These are phyloP conservation scores for Pythium coloratum DNA, from an alignment of 352 stramenopile species.

Conservation along the genomic window DNA sequence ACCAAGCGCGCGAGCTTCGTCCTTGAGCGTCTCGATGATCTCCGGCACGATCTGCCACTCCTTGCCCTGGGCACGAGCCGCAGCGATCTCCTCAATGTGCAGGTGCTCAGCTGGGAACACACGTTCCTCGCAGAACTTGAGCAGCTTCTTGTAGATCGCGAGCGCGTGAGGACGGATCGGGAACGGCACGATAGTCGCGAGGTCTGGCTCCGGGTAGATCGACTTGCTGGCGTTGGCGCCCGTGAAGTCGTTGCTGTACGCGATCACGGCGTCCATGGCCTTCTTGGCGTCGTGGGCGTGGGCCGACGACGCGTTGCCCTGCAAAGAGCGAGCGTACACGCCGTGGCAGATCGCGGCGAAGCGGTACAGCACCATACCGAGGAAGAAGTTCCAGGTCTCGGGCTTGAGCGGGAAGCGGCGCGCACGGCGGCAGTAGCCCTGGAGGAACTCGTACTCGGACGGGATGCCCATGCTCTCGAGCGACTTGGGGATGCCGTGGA, in stretches of 20 bases:
- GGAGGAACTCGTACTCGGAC: conserved; percentile 53
- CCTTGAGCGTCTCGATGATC: conserved; percentile 91
- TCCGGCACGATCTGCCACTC: conserved; percentile 86
- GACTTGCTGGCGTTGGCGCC: conserved; percentile 27
- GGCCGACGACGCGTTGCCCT: conserved; percentile 80
- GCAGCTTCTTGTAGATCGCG: conserved; percentile 81
- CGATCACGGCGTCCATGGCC: conserved; percentile 65
- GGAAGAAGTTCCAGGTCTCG: conserved; percentile 74
- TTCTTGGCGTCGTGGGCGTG: conserved; percentile 68
- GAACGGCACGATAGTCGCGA: conserved; percentile 65
- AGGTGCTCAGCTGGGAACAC: conserved; percentile 91
- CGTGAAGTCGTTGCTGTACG: conserved; percentile 41
- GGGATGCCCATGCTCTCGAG: conserved; percentile 68
- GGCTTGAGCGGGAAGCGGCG: conserved; percentile 49
- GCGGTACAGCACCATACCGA: conserved; percentile 71
- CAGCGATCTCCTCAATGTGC: conserved; percentile 73
- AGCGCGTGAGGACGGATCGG: conserved; percentile 76
- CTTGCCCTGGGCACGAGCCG: conserved; percentile 47
- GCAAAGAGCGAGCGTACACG: conserved; percentile 69
- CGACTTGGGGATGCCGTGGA: conserved; percentile 31
- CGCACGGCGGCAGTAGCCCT: conserved; percentile 60
- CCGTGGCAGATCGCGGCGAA: conserved; percentile 81
- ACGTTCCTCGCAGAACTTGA: conserved; percentile 86
- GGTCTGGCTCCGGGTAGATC: conserved; percentile 49
- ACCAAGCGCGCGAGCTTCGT: conserved; percentile 85